phyloP scores from a whole-genome alignment of 2,329 filamentous ascomycete species.

The Colletotrichum plurivorum region DNA sequence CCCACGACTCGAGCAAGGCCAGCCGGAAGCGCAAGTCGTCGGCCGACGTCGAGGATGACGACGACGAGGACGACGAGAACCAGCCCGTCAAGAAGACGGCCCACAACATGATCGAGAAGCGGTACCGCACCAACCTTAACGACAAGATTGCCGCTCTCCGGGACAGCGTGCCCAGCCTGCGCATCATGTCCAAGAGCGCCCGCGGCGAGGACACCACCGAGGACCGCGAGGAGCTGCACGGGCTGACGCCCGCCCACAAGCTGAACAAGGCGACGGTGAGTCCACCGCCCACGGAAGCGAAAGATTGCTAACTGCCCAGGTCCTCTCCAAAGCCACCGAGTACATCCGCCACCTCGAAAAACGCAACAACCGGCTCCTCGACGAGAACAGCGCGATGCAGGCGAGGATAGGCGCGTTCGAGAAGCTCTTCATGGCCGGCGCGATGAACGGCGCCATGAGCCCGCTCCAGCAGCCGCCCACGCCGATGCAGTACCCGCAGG shows the following conservation, averaged over 20 bases:
- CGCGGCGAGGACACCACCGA: conserved; percentile 77
- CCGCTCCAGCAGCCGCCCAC: conserved; percentile 68
- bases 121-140: conserved; percentile 95
- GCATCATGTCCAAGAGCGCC: conserved; percentile 83
- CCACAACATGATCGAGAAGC: conserved; percentile 98
- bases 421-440: conserved; percentile 84
- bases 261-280: conserved; percentile 93
- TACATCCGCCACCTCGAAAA: conserved; percentile 96
- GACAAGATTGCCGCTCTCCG: conserved; percentile 95
- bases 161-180: conserved; percentile 91
- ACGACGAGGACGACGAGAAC: conserved; percentile 70
- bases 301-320: conserved; percentile 53
- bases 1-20: conserved; percentile 56
- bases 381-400: conserved; percentile 87
- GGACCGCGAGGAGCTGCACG: conserved; percentile 85
- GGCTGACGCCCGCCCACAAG: conserved; percentile 90
- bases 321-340: conserved; percentile 94
- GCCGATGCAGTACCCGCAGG: conserved; percentile 66
- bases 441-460: conserved; percentile 74
- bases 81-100: conserved; percentile 86
- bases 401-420: conserved; percentile 81
- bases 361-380: conserved; percentile 83
- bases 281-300: accelerated
- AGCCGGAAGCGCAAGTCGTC: conserved; percentile 80
- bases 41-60: conserved; percentile 69